These are phyloP conservation scores for Colletotrichum noveboracense DNA, from an alignment of 2,329 filamentous ascomycete species.

Conservation along the genomic window DNA sequence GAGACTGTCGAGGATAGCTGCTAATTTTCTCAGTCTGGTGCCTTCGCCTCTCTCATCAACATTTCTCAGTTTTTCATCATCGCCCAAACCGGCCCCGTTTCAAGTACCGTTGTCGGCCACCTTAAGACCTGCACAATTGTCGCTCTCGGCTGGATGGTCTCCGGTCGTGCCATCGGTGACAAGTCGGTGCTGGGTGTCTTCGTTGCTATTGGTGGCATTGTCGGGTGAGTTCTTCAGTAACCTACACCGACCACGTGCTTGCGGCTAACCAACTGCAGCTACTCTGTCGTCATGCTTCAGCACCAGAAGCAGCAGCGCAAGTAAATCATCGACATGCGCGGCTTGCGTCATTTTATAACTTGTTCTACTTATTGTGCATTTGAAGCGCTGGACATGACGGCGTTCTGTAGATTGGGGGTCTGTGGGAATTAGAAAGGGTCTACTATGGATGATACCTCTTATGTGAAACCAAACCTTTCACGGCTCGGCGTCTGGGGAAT, in stretches of 20 bases:
- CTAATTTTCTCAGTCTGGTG: slow-evolving; percentile 54
- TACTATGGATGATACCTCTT: slow-evolving; percentile 16
- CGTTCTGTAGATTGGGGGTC: background rate
- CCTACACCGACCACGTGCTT: background rate
- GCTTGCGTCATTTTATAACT: background rate
- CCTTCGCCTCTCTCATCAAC: slow-evolving; percentile 70
- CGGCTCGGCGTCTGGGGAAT: slow-evolving; percentile 8
- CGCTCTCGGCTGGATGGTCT: slow-evolving; percentile 64
- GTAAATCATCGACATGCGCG: background rate
- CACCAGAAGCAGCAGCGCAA: slow-evolving; percentile 33
- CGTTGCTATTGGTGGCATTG: slow-evolving; percentile 61
- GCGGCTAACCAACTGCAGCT: slow-evolving; percentile 35
- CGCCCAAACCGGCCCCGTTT: slow-evolving; percentile 65
- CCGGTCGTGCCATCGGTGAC: slow-evolving; percentile 60
- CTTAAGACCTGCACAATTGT: slow-evolving; percentile 71
- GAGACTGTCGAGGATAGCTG: background rate
- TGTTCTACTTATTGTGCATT: background rate
- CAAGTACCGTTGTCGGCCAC: slow-evolving; percentile 70
- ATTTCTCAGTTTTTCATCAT: slow-evolving; percentile 69
- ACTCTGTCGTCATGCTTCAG: slow-evolving; percentile 53
- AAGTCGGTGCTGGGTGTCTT: slow-evolving; percentile 60
- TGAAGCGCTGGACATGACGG: background rate
- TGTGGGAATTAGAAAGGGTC: slow-evolving; percentile 3
- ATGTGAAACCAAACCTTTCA: slow-evolving; percentile 6
- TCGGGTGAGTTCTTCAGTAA: slow-evolving; percentile 49